Percentiles rank a stretch among this genome's conserved stretches.
phyloP scores from a whole-genome alignment of 768 basidiomycete species.

The Amanita muscaria region DNA sequence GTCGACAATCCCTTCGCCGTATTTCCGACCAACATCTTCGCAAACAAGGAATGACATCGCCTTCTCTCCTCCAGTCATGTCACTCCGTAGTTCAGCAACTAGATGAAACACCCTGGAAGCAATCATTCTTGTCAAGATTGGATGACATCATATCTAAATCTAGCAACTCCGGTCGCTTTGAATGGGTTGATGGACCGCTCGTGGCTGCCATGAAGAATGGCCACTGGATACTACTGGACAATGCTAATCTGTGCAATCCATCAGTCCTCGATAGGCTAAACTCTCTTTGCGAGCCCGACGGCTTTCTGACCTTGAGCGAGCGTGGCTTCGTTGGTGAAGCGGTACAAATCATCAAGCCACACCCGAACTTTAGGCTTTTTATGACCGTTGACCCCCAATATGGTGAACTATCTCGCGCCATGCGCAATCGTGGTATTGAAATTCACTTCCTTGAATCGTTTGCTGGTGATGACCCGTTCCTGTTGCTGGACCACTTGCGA shows the following conservation, averaged over 20 bases:
- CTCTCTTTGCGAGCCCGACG: slow-evolving; percentile 86
- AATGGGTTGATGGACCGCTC: slow-evolving; percentile 94
- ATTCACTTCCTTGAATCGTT: slow-evolving; percentile 40
- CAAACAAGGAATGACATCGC: not conserved
- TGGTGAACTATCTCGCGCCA: slow-evolving; percentile 93
- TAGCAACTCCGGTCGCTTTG: slow-evolving; percentile 52
- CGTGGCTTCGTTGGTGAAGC: slow-evolving; percentile 74
- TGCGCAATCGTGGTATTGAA: slow-evolving; percentile 96
- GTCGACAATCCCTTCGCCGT: slow-evolving; percentile 13
- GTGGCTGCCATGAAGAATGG: slow-evolving; percentile 79
- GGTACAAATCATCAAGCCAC: slow-evolving; percentile 70
- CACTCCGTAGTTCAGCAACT: slow-evolving; percentile 2
- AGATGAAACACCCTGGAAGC: slow-evolving; percentile 17
- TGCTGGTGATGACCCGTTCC: slow-evolving; percentile 35
- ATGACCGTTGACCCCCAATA: slow-evolving; percentile 89
- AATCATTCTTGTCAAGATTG: slow-evolving; percentile 12
- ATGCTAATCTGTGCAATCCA: slow-evolving; percentile 89
- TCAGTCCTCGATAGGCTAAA: slow-evolving; percentile 96
- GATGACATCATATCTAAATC: slow-evolving; percentile 15
- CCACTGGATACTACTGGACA: slow-evolving; percentile 85
- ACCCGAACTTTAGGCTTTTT: slow-evolving; percentile 84
- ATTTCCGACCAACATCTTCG: not conserved
- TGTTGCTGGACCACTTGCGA: slow-evolving; percentile 39
- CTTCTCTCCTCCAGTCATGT: slow-evolving; percentile 6
- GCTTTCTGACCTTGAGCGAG: slow-evolving; percentile 79